phyloP scores from a whole-genome alignment of 345 rosid species.

The Syzygium grande region DNA sequence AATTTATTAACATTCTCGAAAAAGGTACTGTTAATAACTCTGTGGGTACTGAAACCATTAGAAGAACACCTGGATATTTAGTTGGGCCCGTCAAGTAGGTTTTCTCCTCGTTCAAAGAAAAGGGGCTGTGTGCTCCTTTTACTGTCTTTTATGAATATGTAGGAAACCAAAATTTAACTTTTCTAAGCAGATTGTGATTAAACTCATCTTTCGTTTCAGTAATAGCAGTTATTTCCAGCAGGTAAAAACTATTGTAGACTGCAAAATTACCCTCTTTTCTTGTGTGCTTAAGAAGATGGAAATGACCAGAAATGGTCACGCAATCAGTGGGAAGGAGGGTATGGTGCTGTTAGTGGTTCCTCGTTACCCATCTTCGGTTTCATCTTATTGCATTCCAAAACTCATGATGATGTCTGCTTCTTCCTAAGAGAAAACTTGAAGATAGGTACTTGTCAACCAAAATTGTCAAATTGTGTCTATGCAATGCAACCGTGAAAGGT shows the following conservation, averaged over 20 bases:
- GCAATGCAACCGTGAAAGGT: neutral
- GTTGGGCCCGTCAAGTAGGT: neutral
- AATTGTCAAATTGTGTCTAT: neutral
- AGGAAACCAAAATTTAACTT: neutral
- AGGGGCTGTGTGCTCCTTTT: neutral
- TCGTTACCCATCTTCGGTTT: neutral
- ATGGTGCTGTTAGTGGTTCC: neutral
- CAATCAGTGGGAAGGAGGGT: neutral
- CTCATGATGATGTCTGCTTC: neutral
- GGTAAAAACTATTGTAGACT: neutral
- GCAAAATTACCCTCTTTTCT: neutral
- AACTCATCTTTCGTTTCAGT: neutral
- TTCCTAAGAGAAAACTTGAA: neutral
- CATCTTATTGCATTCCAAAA: neutral
- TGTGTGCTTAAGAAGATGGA: neutral
- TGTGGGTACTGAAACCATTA: fast-evolving
- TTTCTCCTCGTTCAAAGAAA: neutral
- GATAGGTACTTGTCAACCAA: neutral
- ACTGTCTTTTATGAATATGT: neutral
- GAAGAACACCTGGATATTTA: neutral
- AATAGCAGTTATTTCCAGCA: neutral
- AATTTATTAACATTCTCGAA: neutral
- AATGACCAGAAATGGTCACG: neutral
- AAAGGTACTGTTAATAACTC: neutral
- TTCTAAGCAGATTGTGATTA: neutral